Evolutionary conservation across 1,139 yeast genomes (phyloP).

Genomic region (Saccharomycopsis phalli): DNA sequence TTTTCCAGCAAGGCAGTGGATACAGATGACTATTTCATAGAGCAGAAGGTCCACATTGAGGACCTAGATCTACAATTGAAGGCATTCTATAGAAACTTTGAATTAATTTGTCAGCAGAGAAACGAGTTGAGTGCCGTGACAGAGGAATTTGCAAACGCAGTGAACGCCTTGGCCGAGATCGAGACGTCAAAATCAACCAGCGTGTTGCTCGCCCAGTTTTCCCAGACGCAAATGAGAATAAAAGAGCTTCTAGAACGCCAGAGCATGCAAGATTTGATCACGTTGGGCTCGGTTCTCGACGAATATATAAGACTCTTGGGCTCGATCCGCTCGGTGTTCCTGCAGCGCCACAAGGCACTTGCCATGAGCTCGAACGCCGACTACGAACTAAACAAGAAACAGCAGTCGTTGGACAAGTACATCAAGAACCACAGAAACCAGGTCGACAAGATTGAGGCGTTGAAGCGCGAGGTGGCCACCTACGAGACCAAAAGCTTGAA

Average conservation of each 20-base stretch:
- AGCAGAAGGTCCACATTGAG: conserved; percentile 62
- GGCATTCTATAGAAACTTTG: conserved; percentile 63
- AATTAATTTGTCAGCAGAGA: conserved; percentile 66
- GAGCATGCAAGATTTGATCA: conserved; percentile 77
- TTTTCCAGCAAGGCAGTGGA: conserved; percentile 57
- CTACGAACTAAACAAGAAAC: conserved; percentile 39
- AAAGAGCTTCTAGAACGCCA: conserved; percentile 72
- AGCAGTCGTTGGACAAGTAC: conserved; percentile 43
- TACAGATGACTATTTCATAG: conserved; percentile 68
- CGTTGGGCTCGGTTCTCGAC: conserved; percentile 80
- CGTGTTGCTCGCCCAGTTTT: conserved; percentile 53
- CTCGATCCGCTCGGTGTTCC: conserved; percentile 66
- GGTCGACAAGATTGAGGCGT: conserved; percentile 47
- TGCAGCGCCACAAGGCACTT: conserved; percentile 66
- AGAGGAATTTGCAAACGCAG: conserved; percentile 49
- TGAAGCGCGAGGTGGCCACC: conserved; percentile 50
- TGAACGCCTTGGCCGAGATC: conserved; percentile 54
- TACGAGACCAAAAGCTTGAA: conserved; percentile 50
- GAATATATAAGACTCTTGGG: conserved; percentile 76
- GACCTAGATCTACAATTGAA: conserved; percentile 66
- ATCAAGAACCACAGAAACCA: conserved; percentile 48
- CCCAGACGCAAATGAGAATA: conserved; percentile 62
- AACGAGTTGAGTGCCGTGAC: conserved; percentile 60
- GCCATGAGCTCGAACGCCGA: conserved; percentile 49
- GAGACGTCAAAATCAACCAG: conserved; percentile 68